Evolutionary conservation across 2,329 filamentous ascomycete species (phyloP).

Genomic region (Grosmannia penicillata): DNA sequence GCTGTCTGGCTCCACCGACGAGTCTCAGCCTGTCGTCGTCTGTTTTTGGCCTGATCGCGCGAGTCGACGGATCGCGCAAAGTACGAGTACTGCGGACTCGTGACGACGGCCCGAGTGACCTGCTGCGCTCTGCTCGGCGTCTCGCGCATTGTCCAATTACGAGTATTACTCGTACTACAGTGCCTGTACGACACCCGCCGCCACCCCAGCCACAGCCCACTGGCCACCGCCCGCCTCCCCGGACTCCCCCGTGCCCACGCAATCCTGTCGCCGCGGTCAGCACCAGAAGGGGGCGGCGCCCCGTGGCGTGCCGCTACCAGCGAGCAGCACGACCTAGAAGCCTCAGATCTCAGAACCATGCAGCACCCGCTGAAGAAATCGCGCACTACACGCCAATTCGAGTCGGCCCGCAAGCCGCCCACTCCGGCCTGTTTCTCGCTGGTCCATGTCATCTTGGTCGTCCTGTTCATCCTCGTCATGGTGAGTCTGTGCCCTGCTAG

Average conservation of each 20-base stretch:
- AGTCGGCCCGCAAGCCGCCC: conserved; percentile 10
- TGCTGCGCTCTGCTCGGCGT: too few relatives aligned
- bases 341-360: background rate
- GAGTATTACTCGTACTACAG: too few relatives aligned
- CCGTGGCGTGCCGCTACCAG: conserved; percentile 13
- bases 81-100: too few relatives aligned
- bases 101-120: too few relatives aligned
- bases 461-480: conserved; percentile 8
- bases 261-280: conserved; percentile 11
- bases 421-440: conserved; percentile 9
- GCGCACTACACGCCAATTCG: conserved; percentile 7
- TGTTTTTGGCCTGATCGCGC: too few relatives aligned
- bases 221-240: too few relatives aligned
- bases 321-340: background rate
- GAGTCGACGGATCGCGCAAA: too few relatives aligned
- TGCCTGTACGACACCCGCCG: too few relatives aligned
- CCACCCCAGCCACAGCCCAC: too few relatives aligned
- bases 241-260: background rate
- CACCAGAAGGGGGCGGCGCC: conserved; percentile 12
- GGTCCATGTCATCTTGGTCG: conserved; percentile 16
- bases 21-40: too few relatives aligned
- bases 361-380: conserved; percentile 6
- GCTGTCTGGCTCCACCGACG: too few relatives aligned
- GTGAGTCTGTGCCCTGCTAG: background rate
- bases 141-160: too few relatives aligned